These are phyloP conservation scores for Colletotrichum sp. DNA, from an alignment of 2,329 filamentous ascomycete species.

Conservation along the genomic window DNA sequence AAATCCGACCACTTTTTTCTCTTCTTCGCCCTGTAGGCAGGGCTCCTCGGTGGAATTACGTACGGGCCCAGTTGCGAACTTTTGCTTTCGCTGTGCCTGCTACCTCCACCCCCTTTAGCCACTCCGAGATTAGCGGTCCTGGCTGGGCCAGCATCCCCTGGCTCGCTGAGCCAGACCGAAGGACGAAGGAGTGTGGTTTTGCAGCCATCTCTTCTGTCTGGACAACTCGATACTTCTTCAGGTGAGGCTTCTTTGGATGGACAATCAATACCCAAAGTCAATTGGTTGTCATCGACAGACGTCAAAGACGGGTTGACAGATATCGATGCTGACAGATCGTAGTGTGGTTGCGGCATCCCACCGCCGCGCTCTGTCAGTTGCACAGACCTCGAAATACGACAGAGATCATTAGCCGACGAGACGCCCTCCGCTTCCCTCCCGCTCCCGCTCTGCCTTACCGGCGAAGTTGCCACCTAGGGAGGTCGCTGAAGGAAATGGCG, in stretches of 20 bases:
- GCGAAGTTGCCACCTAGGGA: neutral
- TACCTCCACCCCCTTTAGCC: neutral
- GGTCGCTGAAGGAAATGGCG: neutral
- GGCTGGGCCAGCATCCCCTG: neutral
- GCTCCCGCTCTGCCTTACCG: neutral
- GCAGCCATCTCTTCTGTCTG: neutral
- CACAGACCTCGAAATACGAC: neutral
- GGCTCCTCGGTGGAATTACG: neutral
- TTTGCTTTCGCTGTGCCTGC: neutral
- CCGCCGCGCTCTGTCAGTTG: neutral
- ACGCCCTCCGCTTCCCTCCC: neutral
- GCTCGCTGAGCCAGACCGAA: neutral
- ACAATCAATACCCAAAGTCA: neutral
- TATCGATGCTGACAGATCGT: neutral
- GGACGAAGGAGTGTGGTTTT: neutral
- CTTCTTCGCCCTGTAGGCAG: neutral
- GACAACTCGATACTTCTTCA: neutral
- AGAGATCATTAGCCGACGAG: neutral
- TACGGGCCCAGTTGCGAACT: neutral
- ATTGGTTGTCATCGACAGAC: neutral
- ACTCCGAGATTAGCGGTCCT: slow-evolving; percentile 1
- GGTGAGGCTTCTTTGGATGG: neutral
- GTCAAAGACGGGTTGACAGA: neutral
- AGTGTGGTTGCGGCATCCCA: neutral
- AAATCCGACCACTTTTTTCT: neutral